Base-by-base conservation (phyloP, 2,329 filamentous ascomycete species). In the Colletotrichum sp. region DNA sequence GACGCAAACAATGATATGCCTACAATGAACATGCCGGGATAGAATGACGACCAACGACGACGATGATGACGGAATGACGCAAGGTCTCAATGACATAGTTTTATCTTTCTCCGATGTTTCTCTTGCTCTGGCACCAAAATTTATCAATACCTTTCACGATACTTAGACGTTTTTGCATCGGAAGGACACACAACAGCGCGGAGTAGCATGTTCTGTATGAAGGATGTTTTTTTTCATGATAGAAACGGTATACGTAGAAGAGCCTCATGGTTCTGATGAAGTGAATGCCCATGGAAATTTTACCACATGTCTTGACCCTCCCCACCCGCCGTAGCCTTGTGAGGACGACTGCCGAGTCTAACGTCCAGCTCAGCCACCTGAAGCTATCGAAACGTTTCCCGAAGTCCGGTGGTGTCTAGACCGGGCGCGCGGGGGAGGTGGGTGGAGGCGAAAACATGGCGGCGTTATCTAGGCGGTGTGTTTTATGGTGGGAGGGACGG, bases 211-310 rank as follows among this genome's bases (percentile, higher is more conserved):
- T 52, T 30, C 24, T 10, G n/a, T 21, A 48, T 48, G 43, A 48
- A 48, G 43, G 43, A 48, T 13, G 48, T 38, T 64, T 18, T 18
- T 38, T 43, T 9, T 24, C 1, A 55, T 30, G 32, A 65, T 76
- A 73, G 64, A 76, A 21, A n/a, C 24, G 26, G 26, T 69, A 67
- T 58, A 58, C 48, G 32, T 57, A 38, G 65, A 76, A 52, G 74
- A 74, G 74, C 74, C 64, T 69, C 74, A 65, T 58, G 26, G 74
- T 64, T 74, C 74, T 60, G 67, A 76, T 61, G 57, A 74, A 55
- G 65, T 48, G 36, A 28, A n/a, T 64, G 38, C 68, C 64, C 36
- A 21, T 21, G 18, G 5, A n/a, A 38, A 16, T 8, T 36, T 36
- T 12, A 43, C 30, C 52, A 60, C 13, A 48, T n/a, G 24, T 30